Conservation (phyloP, 345 rosid species). For the Triadica sebifera region DNA sequence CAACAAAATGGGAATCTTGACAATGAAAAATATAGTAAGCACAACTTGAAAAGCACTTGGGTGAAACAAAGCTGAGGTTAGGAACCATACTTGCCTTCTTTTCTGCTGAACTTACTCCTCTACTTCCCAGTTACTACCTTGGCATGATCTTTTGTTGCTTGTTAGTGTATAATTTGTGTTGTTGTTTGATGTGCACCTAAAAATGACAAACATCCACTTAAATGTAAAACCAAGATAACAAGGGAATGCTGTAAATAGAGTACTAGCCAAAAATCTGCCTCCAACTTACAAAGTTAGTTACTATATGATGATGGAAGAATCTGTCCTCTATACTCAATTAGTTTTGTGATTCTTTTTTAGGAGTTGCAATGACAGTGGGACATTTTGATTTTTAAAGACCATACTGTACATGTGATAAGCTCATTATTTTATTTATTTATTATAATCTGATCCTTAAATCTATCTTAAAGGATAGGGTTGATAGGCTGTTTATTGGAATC, state of each 20-base stretch:
- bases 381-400: not conserved
- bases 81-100: conserved; percentile 47
- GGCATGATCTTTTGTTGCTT: conserved; percentile 15
- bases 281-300: not conserved
- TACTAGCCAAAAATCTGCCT: not conserved
- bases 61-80: conserved; percentile 50
- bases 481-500: not conserved
- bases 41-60: conserved; percentile 48
- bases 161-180: not conserved
- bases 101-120: conserved; percentile 55
- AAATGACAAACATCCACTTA: not conserved
- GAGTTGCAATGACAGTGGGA: not conserved
- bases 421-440: no score
- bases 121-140: conserved; percentile 60
- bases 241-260: no score
- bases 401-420: no score
- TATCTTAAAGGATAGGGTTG: not conserved
- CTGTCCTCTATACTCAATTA: not conserved
- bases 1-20: conserved; percentile 22
- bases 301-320: not conserved
- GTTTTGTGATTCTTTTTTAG: not conserved
- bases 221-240: not conserved
- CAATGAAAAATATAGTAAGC: conserved; percentile 34
- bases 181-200: not conserved
- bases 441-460: not conserved